Percentiles rank a stretch among this genome's conserved stretches.
Conservation (phyloP, 306 rosid species). For the Glycine soja region DNA sequence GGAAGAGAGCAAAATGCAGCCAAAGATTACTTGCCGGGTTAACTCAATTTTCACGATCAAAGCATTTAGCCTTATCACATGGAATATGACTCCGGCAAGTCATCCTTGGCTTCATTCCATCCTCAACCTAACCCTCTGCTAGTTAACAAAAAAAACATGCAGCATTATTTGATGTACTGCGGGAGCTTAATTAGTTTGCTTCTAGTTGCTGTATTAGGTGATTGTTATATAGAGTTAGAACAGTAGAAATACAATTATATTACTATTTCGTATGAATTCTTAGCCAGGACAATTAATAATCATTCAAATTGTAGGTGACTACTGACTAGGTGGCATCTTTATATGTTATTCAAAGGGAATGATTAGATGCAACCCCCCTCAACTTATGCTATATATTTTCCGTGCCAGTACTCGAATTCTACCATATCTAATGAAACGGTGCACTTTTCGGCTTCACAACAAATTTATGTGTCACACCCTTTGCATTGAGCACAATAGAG, state of each 20-base stretch:
- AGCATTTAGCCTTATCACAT: not conserved
- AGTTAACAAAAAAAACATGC: not conserved
- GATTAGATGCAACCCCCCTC: slow-evolving; percentile 13
- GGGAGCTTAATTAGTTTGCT: not conserved
- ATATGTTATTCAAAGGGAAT: not conserved
- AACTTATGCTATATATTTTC: not conserved
- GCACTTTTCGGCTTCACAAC: not conserved
- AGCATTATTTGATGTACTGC: not conserved
- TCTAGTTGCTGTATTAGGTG: not conserved
- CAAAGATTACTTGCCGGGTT: slow-evolving; percentile 1
- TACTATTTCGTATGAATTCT: not conserved
- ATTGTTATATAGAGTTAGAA: not conserved
- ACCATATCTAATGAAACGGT: not conserved
- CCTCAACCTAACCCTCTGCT: not conserved
- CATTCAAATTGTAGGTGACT: not conserved
- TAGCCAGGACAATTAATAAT: not conserved
- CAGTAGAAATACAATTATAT: not conserved
- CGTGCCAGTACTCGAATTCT: not conserved
- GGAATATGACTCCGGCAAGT: not conserved
- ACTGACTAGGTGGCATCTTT: not conserved
- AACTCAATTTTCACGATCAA: not conserved
- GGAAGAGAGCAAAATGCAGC: slow-evolving; percentile 10
- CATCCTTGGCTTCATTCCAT: slow-evolving; percentile 16
- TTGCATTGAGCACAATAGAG: not conserved
- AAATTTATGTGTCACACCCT: not conserved